phyloP scores from a whole-genome alignment of 1,139 yeast genomes.

The Saccharomyces uvarum region DNA sequence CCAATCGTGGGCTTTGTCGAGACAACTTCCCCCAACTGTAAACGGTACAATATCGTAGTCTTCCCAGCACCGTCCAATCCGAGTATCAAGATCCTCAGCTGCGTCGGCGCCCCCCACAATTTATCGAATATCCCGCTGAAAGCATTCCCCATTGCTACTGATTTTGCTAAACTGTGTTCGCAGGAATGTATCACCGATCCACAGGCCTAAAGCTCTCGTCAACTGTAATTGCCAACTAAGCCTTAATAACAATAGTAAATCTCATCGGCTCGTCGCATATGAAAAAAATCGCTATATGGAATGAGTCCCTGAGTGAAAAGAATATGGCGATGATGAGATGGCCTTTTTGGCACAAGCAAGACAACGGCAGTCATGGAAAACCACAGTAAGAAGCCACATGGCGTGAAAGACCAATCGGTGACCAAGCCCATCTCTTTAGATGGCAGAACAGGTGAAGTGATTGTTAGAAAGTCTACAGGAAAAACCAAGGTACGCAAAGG shows the following conservation, averaged over 20 bases:
- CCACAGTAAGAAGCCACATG: slow-evolving; percentile 3
- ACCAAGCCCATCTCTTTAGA: slow-evolving; percentile 22
- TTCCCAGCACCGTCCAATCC: slow-evolving; percentile 98
- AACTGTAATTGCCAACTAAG: background rate
- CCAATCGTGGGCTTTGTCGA: slow-evolving; percentile 95
- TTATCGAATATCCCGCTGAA: slow-evolving; percentile 79
- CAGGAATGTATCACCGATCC: background rate
- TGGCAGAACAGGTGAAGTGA: slow-evolving; percentile 29
- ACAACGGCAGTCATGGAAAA: background rate
- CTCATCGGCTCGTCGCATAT: background rate
- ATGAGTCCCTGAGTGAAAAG: background rate
- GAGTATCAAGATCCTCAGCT: slow-evolving; percentile 80
- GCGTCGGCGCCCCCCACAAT: slow-evolving; percentile 85
- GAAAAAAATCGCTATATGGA: background rate
- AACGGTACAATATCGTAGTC: slow-evolving; percentile 84
- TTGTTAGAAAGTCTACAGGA: slow-evolving; percentile 37
- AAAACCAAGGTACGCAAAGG: slow-evolving; percentile 42
- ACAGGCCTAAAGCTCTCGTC: background rate
- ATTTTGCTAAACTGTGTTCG: background rate
- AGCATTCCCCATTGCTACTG: slow-evolving; percentile 59
- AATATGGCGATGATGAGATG: background rate
- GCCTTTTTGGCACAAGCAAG: background rate
- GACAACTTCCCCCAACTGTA: slow-evolving; percentile 90
- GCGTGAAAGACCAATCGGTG: slow-evolving; percentile 14
- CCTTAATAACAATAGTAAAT: background rate